Evolutionary conservation across 2,329 filamentous ascomycete species (phyloP).

Genomic region (Sporothrix inflata): DNA sequence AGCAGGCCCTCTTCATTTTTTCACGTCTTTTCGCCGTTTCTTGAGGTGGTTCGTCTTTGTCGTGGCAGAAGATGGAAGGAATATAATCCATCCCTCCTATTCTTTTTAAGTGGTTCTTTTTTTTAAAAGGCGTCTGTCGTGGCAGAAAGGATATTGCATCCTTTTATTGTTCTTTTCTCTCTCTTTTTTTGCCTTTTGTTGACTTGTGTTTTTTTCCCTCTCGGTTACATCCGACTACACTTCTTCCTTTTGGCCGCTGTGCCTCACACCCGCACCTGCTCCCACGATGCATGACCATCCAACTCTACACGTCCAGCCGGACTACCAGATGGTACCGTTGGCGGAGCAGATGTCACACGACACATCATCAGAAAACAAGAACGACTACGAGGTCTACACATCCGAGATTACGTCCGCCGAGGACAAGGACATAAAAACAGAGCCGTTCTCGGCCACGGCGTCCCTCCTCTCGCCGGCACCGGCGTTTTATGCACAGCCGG

Average conservation of each 20-base stretch:
- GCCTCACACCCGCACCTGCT: not conserved
- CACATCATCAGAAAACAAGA: not conserved
- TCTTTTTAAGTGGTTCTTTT: too few relatives aligned
- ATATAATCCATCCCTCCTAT: too few relatives aligned
- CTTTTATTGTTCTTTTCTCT: not conserved
- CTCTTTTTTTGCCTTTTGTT: not conserved
- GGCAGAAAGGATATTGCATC: too few relatives aligned
- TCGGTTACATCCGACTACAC: not conserved
- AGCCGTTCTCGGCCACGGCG: not conserved
- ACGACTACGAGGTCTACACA: constrained; percentile 2
- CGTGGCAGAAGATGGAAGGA: not conserved
- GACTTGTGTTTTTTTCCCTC: not conserved
- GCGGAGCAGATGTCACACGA: not conserved
- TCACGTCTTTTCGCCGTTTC: not conserved
- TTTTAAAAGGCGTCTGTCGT: too few relatives aligned
- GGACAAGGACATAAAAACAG: not conserved
- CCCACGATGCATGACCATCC: not conserved
- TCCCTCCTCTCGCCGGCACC: constrained; percentile 3
- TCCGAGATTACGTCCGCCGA: not conserved
- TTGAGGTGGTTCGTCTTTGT: not conserved
- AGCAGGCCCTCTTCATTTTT: not conserved
- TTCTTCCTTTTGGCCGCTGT: not conserved
- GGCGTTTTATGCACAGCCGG: not conserved
- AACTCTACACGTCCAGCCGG: not conserved
- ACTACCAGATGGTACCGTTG: constrained; percentile 10